phyloP scores from a whole-genome alignment of 2,329 filamentous ascomycete species.

The Xylaria sp. region DNA sequence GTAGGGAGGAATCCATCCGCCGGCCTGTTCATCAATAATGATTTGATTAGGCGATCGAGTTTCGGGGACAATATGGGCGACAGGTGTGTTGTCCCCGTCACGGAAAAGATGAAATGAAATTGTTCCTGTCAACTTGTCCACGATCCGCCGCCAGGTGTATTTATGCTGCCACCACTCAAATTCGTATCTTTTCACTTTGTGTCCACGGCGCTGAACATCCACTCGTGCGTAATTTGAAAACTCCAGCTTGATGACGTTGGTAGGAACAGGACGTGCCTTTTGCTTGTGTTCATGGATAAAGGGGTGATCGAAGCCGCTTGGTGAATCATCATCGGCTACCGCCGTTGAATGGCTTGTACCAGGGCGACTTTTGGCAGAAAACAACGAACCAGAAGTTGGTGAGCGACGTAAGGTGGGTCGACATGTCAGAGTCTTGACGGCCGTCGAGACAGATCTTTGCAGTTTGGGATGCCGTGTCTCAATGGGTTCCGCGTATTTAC shows the following conservation, averaged over 20 bases:
- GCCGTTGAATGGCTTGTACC: conserved; percentile 44
- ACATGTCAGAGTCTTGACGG: conserved; percentile 52
- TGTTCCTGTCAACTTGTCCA: conserved; percentile 69
- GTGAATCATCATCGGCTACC: conserved; percentile 42
- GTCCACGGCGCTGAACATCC: conserved; percentile 74
- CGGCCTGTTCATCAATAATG: conserved; percentile 73
- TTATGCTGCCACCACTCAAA: conserved; percentile 92
- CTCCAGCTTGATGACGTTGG: conserved; percentile 85
- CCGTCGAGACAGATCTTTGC: conserved; percentile 55
- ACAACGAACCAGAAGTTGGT: conserved; percentile 43
- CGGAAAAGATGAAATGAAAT: conserved; percentile 82
- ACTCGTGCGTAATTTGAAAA: conserved; percentile 98
- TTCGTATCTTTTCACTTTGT: conserved; percentile 77
- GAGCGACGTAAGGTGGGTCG: conserved; percentile 46
- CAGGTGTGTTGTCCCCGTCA: conserved; percentile 62
- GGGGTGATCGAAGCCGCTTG: conserved; percentile 36
- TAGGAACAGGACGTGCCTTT: conserved; percentile 56
- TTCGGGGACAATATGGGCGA: conserved; percentile 87
- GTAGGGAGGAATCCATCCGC: conserved; percentile 89
- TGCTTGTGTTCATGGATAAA: conserved; percentile 41
- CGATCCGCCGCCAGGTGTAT: conserved; percentile 82
- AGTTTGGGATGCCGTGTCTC: conserved; percentile 46
- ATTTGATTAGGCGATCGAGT: conserved; percentile 73
- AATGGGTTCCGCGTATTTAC: conserved; percentile 66
- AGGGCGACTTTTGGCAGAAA: conserved; percentile 42